Percentiles rank a stretch among this genome's conserved stretches.
Evolutionary conservation across 2,329 filamentous ascomycete species (phyloP).

Genomic region (Diaporthe sp.): DNA sequence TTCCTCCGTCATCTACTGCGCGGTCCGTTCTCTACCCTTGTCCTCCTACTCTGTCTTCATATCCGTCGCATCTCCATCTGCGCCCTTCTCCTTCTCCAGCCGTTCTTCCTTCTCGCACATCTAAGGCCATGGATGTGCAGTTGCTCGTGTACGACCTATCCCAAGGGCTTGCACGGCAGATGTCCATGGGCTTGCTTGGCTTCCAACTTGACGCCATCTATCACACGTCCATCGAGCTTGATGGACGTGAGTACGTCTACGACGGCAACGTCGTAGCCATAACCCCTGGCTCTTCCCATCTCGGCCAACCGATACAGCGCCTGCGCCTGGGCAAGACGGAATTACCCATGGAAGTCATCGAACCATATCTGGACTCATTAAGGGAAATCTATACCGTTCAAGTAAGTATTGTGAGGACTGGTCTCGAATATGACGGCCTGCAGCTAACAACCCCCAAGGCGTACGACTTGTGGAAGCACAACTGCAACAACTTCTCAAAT

Average conservation of each 20-base stretch:
- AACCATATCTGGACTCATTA: constrained; percentile 90
- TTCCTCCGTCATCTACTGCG: background rate
- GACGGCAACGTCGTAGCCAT: constrained; percentile 90
- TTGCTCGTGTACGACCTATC: constrained; percentile 86
- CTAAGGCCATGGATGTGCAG: constrained; percentile 76
- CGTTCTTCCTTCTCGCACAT: background rate
- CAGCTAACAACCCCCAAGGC: constrained; percentile 63
- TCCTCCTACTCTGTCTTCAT: background rate
- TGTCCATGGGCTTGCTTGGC: constrained; percentile 67
- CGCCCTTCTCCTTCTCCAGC: background rate
- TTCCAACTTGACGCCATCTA: constrained; percentile 90
- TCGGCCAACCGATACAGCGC: constrained; percentile 85
- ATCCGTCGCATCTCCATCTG: background rate
- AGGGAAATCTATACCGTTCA: constrained; percentile 86
- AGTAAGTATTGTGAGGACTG: constrained; percentile 57
- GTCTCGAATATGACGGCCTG: background rate
- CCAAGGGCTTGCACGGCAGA: constrained; percentile 66
- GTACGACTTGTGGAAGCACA: constrained; percentile 91
- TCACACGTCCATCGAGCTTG: constrained; percentile 90
- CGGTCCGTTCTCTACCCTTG: too few relatives aligned
- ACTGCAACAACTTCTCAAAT: constrained; percentile 98
- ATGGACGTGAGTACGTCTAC: constrained; percentile 90
- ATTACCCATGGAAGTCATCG: constrained; percentile 83
- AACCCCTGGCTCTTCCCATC: constrained; percentile 84
- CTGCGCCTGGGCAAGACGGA: constrained; percentile 82